Evolutionary conservation across 768 basidiomycete genomes (phyloP), one percentile per base, ranked within the genome.

Genomic region (Boletus patriciae): DNA sequence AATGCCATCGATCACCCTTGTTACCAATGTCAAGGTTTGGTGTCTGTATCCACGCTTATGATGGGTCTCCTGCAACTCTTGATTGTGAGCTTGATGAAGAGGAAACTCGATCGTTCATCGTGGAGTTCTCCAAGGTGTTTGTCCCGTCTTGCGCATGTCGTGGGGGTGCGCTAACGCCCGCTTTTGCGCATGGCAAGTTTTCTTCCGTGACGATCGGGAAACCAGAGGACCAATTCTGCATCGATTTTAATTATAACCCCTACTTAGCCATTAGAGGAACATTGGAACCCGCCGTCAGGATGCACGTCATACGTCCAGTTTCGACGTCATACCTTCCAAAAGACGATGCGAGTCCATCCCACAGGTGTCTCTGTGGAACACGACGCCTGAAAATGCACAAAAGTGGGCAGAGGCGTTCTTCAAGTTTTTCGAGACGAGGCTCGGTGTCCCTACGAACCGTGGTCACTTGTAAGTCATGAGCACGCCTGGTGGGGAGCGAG

Each of bases 211-310:
- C 74, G 6, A 72, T 87, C 58, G 65, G 64, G 6, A 87, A 85
- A 62, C 81, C 83, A 0, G 80, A 84, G 62, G 29, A 54, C 8
- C 79, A 79, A 60, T 82, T 88, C 62, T 71, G 76, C 10, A 74
- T 81, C 61, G 77, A 76, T 62, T 77, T 82, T 61, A 75, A 68
- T 13, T 74, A 83, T 70, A 81, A 85, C 62, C 82, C 86, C 51
- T 75, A 74, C 36, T 76, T 87, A 52, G 78, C 83, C 1, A 84
- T 84, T 62, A 72, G 59, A 18, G 85, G 85, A 5, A 79, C 80
- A 0, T 78, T 85, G 50, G 85, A 86, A 13, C 87, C 86, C 18
- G 84, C 84, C 6, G 81, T 86, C 69, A 70, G 77, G 29, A 66
- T 88, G 33, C 34, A 58, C 18, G 42, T 53, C 19, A 42, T 53